phyloP scores from a whole-genome alignment of 345 rosid species.

The Combretum micranthum region DNA sequence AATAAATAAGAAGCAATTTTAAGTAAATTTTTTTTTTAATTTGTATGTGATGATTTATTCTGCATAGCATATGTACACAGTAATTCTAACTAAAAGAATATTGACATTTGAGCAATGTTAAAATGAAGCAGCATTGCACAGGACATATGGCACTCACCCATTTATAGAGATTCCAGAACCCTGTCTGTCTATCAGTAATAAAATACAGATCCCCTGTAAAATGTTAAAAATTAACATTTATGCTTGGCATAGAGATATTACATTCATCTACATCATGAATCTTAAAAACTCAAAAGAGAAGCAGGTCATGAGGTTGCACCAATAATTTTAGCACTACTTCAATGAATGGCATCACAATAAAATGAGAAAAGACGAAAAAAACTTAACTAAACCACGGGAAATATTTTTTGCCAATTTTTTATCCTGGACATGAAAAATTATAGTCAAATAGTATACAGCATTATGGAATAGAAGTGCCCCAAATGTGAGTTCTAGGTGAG shows the following conservation, averaged over 20 bases:
- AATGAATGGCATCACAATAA: too few relatives aligned
- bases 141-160: slow-evolving; percentile 48
- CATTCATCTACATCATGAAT: neutral
- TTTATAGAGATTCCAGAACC: slow-evolving; percentile 93
- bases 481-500: too few relatives aligned
- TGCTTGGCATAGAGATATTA: neutral
- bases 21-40: too few relatives aligned
- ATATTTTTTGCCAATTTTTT: neutral
- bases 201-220: slow-evolving; percentile 87
- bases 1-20: too few relatives aligned
- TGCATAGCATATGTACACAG: too few relatives aligned
- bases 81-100: neutral
- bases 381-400: neutral
- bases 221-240: neutral
- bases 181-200: slow-evolving; percentile 61
- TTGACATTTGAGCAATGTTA: neutral
- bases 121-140: too few relatives aligned
- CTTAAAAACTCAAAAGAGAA: too few relatives aligned
- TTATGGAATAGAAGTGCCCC: too few relatives aligned
- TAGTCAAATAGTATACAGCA: too few relatives aligned
- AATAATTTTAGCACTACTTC: too few relatives aligned
- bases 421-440: neutral
- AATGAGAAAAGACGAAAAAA: neutral
- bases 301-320: too few relatives aligned
- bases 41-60: neutral